These are phyloP conservation scores for Annona squamosa DNA, from an alignment of 164 flowering plant genomes.

Conservation along the genomic window DNA sequence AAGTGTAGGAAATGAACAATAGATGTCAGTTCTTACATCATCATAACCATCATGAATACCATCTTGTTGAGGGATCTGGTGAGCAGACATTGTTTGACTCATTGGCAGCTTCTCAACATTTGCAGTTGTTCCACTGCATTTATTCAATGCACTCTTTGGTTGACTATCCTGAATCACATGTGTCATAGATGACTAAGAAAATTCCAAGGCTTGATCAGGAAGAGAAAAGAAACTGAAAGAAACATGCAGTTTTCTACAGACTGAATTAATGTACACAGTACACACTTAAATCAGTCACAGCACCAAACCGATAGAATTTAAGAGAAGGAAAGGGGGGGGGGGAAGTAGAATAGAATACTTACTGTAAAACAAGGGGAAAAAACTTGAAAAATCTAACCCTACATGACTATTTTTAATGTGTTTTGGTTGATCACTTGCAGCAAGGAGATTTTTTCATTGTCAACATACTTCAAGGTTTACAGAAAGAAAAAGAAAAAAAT, in stretches of 20 bases:
- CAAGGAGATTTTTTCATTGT: too few relatives aligned
- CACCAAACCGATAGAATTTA: background rate
- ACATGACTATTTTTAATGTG: too few relatives aligned
- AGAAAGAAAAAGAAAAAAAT: background rate
- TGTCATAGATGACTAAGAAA: background rate
- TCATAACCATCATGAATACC: slow-evolving; percentile 79
- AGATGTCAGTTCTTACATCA: slow-evolving; percentile 55
- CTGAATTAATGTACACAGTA: background rate
- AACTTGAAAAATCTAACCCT: too few relatives aligned
- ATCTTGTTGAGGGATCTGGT: slow-evolving; percentile 70
- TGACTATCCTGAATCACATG: slow-evolving; percentile 27
- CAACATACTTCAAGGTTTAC: background rate
- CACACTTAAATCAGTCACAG: background rate
- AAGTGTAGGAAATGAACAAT: slow-evolving; percentile 32
- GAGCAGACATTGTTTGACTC: slow-evolving; percentile 15
- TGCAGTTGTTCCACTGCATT: slow-evolving; percentile 7
- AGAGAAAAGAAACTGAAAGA: background rate
- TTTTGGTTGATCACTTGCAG: background rate
- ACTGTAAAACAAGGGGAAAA: too few relatives aligned
- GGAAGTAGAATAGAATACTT: too few relatives aligned
- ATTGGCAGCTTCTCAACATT: slow-evolving; percentile 13
- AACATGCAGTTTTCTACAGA: background rate
- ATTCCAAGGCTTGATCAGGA: background rate
- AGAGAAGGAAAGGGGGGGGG: too few relatives aligned
- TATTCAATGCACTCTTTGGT: slow-evolving; percentile 12